A percentile compares a stretch with the other conserved stretches of the same genome.
These are phyloP conservation scores for Carpinus fangiana DNA, from an alignment of 306 rosid genomes.

Conservation along the genomic window DNA sequence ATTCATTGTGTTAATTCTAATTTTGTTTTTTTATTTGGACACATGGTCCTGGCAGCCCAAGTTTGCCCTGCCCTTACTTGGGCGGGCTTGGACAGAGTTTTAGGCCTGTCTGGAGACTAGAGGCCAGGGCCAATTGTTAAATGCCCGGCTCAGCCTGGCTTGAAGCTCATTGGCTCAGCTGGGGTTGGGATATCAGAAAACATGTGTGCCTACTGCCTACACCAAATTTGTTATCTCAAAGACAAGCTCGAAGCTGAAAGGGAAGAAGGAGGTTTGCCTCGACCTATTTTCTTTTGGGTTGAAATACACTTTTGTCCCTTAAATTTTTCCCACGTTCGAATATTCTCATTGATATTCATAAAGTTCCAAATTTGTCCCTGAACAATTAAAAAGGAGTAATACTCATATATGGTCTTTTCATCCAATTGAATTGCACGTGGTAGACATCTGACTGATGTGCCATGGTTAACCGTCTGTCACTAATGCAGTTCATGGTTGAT, in stretches of 20 bases:
- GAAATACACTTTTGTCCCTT: background rate
- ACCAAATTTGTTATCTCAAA: too few relatives aligned
- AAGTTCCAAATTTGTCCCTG: background rate
- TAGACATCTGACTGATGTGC: background rate
- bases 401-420: background rate
- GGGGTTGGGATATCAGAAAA: background rate
- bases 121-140: background rate
- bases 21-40: background rate
- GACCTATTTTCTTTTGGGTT: background rate
- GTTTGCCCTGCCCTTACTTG: background rate
- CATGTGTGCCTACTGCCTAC: background rate
- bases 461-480: background rate
- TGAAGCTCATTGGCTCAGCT: background rate
- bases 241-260: conserved; percentile 77
- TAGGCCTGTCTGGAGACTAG: background rate
- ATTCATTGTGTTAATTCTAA: background rate
- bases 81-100: background rate
- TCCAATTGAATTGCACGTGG: background rate
- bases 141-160: background rate
- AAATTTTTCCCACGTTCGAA: background rate
- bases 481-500: background rate
- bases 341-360: background rate
- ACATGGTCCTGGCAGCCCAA: background rate
- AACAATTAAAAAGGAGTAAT: background rate
- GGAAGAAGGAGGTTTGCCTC: conserved; percentile 77